Base-by-base conservation (phyloP, 768 basidiomycete species). In the Chiua virens region DNA sequence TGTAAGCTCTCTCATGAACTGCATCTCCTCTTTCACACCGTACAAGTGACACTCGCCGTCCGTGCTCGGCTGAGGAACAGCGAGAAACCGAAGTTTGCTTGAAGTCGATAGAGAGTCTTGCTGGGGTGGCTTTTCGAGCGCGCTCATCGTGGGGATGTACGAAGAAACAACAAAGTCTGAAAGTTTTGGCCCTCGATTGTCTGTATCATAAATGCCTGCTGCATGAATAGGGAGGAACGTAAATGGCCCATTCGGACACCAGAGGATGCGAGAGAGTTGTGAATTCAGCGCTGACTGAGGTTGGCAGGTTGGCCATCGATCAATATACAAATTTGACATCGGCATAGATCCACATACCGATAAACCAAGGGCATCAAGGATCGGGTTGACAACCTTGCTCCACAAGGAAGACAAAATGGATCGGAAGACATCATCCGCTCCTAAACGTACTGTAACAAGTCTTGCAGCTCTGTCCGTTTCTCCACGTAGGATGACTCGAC, bases 111-210 rank as follows among this genome's bases (percentile, higher is more conserved):
- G 22, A 7, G 6, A 23, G 23, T 36, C 14, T 13, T 5, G 21
- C 9, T 32, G 17, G 11, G 15, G 21, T 18, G 22, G 14, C 28
- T 49, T 25, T 6, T 36, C 6, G 28, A 69, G 49, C 2, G 60
- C 52, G 40, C 51, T 41, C 1, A 71, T 43, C 2, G 69, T 66
- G 1, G 68, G 64, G 1, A 61, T 60, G 42, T 71, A 71, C 13
- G 69, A 70, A 2, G 43, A 53, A 5, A 52, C 11, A 3, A 36
- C 40, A 7, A 42, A 43, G 14, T 50, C 41, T 18, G 27, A 50
- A 2, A 42, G 20, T 25, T 37, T 45, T 14, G 28, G 28, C 9
- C 38, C 43, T 3, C 11, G 50, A 8, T 45, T 8, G 8, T 11
- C 11, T 9, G 4, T 2, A 17, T 9, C 36, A 18, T 49, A 49